Conservation (phyloP, 2,329 filamentous ascomycete genomes). For the Diaporthe sp. region DNA sequence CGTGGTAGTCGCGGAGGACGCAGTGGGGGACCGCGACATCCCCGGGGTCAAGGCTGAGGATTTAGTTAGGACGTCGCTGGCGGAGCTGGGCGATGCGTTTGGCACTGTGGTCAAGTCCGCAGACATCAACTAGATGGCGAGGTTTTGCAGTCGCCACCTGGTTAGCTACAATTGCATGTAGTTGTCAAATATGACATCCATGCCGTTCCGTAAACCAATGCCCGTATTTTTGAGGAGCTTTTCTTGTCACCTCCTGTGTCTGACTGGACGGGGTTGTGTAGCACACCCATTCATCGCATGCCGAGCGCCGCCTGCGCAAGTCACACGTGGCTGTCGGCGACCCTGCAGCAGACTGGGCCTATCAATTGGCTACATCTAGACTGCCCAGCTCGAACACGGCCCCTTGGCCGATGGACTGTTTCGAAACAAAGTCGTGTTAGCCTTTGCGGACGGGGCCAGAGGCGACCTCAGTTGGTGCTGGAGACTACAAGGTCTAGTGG, state of each 20-base stretch:
- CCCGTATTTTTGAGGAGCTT: background rate
- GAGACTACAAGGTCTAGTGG: background rate
- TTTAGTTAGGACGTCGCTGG: conserved; percentile 64
- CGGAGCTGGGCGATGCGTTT: conserved; percentile 75
- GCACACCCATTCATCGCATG: background rate
- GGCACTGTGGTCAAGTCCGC: conserved; percentile 65
- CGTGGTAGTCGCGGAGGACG: conserved; percentile 72
- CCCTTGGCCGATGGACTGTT: background rate
- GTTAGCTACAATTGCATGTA: background rate
- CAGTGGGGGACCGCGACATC: conserved; percentile 76
- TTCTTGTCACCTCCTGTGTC: background rate
- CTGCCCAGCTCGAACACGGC: background rate
- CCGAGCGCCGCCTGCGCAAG: background rate
- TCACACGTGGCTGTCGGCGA: conserved; percentile 3
- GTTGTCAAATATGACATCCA: background rate
- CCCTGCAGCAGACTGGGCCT: background rate
- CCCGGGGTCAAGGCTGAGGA: conserved; percentile 71
- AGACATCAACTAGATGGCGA: background rate
- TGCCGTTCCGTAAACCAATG: background rate
- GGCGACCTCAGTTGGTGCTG: background rate
- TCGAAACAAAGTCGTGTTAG: conserved; percentile 24
- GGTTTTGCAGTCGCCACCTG: too few relatives aligned
- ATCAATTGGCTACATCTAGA: background rate
- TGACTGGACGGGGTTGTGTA: conserved; percentile 3
- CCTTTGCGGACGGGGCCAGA: background rate